Evolutionary conservation across 2,329 filamentous ascomycete genomes (phyloP).

Genomic region (Curvularia sp.): DNA sequence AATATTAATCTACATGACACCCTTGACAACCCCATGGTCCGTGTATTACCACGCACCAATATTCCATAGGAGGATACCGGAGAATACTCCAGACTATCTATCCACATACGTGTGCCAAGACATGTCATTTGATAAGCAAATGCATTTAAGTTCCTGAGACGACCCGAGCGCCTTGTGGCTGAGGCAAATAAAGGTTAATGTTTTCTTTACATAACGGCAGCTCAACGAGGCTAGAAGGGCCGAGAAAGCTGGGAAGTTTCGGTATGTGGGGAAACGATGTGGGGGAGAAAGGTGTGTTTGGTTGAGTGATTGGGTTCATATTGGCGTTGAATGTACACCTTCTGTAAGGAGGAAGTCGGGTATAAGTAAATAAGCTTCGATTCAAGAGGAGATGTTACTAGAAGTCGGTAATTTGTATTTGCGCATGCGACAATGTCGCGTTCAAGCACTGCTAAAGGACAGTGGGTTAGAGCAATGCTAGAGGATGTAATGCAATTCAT

Average conservation of each 20-base stretch:
- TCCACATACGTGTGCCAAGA: background rate
- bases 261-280: background rate
- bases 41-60: background rate
- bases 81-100: background rate
- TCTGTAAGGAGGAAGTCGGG: no score
- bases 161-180: background rate
- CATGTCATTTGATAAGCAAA: background rate
- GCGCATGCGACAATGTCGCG: no score
- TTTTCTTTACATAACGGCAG: background rate
- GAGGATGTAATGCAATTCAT: background rate
- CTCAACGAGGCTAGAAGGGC: background rate
- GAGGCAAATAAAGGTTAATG: background rate
- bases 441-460: no score
- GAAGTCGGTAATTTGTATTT: no score
- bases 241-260: background rate
- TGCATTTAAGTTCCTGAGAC: background rate
- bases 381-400: no score
- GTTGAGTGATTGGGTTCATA: no score
- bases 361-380: no score
- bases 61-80: background rate
- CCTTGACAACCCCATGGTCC: background rate
- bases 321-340: no score
- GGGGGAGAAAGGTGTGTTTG: no score
- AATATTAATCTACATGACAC: background rate
- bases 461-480: background rate